Percentiles rank a stretch among this genome's conserved stretches.
Evolutionary conservation across 306 rosid genomes (phyloP).

Genomic region (Ammopiptanthus mongolicus): DNA sequence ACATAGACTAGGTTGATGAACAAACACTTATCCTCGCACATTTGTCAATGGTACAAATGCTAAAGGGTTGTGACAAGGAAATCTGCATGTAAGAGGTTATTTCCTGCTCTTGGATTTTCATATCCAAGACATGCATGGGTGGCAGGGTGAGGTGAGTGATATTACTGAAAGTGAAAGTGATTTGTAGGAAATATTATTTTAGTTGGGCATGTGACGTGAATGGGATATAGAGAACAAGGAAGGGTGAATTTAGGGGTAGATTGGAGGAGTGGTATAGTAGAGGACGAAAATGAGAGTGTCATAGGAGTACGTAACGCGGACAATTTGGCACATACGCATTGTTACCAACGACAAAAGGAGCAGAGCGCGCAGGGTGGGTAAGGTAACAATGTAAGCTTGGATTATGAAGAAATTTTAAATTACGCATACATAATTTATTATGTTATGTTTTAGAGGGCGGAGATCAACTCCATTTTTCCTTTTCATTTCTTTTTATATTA

Average conservation of each 20-base stretch:
- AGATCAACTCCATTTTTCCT: no score
- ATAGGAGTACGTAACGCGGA: background rate
- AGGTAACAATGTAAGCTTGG: no score
- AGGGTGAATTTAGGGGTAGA: background rate
- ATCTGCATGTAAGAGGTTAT: background rate
- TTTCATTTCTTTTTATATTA: no score
- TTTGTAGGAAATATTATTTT: background rate
- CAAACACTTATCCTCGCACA: constrained; percentile 2
- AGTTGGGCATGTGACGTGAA: background rate
- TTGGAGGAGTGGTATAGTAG: no score
- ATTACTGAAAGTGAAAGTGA: background rate
- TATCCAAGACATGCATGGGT: background rate
- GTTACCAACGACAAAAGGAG: background rate
- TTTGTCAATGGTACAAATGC: constrained; percentile 9
- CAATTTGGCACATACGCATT: background rate
- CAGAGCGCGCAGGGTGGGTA: background rate
- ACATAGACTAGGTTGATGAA: constrained; percentile 11
- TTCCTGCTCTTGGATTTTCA: constrained; percentile 16
- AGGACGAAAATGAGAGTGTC: background rate
- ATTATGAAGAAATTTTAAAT: no score
- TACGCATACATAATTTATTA: no score
- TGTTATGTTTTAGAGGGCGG: no score
- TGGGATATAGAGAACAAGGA: background rate
- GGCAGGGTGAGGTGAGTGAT: background rate
- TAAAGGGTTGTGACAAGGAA: constrained; percentile 7